Evolutionary conservation across 306 rosid genomes (phyloP).

Genomic region (Trifolium fragiferum): DNA sequence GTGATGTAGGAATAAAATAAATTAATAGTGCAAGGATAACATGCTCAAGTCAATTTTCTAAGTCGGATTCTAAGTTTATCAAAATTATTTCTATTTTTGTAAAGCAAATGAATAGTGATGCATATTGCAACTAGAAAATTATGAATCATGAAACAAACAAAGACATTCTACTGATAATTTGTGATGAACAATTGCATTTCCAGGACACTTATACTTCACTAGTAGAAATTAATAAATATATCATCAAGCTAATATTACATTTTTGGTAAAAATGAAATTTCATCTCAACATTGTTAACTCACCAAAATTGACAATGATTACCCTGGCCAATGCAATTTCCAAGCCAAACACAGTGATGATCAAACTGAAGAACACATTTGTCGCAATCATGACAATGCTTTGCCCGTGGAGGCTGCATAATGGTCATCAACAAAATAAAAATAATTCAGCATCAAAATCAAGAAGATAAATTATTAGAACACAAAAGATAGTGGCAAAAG

Average conservation of each 20-base stretch:
- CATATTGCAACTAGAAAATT: constrained; percentile 31
- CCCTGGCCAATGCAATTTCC: constrained; percentile 97
- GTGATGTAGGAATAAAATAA: background rate
- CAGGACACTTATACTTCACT: constrained; percentile 32
- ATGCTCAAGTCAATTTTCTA: constrained; percentile 14
- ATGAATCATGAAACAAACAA: constrained; percentile 23
- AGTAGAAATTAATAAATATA: constrained; percentile 20
- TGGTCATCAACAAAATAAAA: constrained; percentile 36
- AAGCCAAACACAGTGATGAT: constrained; percentile 99
- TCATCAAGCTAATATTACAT: constrained; percentile 5
- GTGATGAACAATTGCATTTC: constrained; percentile 27
- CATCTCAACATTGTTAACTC: constrained; percentile 51
- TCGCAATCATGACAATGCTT: constrained; percentile 99
- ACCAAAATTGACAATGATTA: constrained; percentile 96
- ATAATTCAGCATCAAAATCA: constrained; percentile 39
- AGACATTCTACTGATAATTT: constrained; percentile 16
- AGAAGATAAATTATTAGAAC: constrained; percentile 32
- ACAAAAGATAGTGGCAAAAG: constrained; percentile 13
- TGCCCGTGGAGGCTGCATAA: constrained; percentile 91
- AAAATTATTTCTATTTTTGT: constrained; percentile 12
- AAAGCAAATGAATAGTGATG: constrained; percentile 31
- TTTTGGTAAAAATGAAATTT: constrained; percentile 33
- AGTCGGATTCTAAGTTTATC: constrained; percentile 11
- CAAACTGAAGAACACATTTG: constrained; percentile 94
- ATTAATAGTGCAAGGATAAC: constrained; percentile 25